Evolutionary conservation across 2,329 filamentous ascomycete genomes (phyloP).

Genomic region (Hypoxylon sp.): DNA sequence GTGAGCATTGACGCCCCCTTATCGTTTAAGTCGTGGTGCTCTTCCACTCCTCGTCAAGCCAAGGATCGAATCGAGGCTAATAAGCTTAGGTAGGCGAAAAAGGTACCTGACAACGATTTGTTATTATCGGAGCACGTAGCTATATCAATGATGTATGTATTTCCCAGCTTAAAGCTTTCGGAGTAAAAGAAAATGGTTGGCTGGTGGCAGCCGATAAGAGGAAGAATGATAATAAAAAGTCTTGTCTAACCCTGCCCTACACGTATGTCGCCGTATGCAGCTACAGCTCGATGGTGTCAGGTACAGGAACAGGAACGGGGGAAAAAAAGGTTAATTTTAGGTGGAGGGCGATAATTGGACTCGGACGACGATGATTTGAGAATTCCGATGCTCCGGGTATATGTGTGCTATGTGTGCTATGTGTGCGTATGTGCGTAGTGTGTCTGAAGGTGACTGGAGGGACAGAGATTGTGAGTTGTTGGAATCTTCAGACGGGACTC

Average conservation of each 20-base stretch:
- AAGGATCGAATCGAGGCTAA: constrained; percentile 26
- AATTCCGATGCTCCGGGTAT: constrained; percentile 37
- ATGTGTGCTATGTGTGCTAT: constrained; percentile 25
- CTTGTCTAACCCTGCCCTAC: constrained; percentile 42
- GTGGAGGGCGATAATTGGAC: constrained; percentile 28
- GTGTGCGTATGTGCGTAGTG: constrained; percentile 35
- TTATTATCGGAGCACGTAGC: constrained; percentile 44
- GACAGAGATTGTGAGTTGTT: constrained; percentile 37
- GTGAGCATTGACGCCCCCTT: constrained; percentile 47
- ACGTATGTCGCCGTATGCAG: constrained; percentile 33
- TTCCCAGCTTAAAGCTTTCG: constrained; percentile 11
- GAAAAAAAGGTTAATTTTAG: constrained; percentile 28
- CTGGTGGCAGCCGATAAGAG: constrained; percentile 20
- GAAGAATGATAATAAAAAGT: constrained; percentile 11
- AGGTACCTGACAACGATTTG: constrained; percentile 31
- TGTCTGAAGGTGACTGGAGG: constrained; percentile 45
- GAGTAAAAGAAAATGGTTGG: constrained; percentile 23
- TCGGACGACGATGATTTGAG: constrained; percentile 43
- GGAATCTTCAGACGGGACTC: constrained; percentile 34
- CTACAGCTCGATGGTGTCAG: constrained; percentile 38
- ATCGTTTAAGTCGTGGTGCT: constrained; percentile 30
- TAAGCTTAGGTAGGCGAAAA: constrained; percentile 18
- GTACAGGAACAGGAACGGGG: constrained; percentile 39
- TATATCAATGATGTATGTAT: constrained; percentile 7
- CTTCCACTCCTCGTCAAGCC: constrained; percentile 29